Evolutionary conservation across 2,329 filamentous ascomycete genomes (phyloP).

Genomic region (Aspergillus pseudotamarii): DNA sequence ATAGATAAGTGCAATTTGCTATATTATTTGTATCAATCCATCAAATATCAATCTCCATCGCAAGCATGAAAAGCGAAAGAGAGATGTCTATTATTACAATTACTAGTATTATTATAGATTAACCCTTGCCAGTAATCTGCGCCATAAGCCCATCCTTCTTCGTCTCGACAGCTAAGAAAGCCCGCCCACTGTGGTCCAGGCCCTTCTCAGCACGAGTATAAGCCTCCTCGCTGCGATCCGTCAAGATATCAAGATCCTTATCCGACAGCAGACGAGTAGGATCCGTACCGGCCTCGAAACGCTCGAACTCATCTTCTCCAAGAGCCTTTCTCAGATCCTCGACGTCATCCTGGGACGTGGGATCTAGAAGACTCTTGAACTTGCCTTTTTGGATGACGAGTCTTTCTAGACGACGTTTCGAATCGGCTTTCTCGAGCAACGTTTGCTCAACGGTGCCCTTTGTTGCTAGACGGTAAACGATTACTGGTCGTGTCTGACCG

Average conservation of each 20-base stretch:
- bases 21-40: background rate
- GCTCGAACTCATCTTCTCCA: slow-evolving; percentile 72
- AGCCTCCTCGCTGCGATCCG: slow-evolving; percentile 71
- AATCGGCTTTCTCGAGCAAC: slow-evolving; percentile 82
- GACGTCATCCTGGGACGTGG: slow-evolving; percentile 55
- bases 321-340: slow-evolving; percentile 66
- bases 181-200: slow-evolving; percentile 57
- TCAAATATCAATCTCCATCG: background rate
- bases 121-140: slow-evolving; percentile 24
- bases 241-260: slow-evolving; percentile 74
- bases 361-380: slow-evolving; percentile 69
- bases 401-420: slow-evolving; percentile 89
- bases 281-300: slow-evolving; percentile 56
- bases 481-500: slow-evolving; percentile 86
- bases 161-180: slow-evolving; percentile 82
- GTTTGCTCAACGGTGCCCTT: slow-evolving; percentile 90
- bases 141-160: slow-evolving; percentile 52
- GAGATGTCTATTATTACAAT: background rate
- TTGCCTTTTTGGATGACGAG: slow-evolving; percentile 93
- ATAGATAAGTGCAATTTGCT: background rate
- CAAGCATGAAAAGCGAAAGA: background rate
- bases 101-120: background rate
- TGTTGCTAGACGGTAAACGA: slow-evolving; percentile 91
- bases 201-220: slow-evolving; percentile 77
- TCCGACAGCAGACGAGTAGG: slow-evolving; percentile 72